A percentile compares a stretch with the other conserved stretches of the same genome.
Conservation (phyloP, 768 basidiomycete species). For the Tricholoma flavovirens region DNA sequence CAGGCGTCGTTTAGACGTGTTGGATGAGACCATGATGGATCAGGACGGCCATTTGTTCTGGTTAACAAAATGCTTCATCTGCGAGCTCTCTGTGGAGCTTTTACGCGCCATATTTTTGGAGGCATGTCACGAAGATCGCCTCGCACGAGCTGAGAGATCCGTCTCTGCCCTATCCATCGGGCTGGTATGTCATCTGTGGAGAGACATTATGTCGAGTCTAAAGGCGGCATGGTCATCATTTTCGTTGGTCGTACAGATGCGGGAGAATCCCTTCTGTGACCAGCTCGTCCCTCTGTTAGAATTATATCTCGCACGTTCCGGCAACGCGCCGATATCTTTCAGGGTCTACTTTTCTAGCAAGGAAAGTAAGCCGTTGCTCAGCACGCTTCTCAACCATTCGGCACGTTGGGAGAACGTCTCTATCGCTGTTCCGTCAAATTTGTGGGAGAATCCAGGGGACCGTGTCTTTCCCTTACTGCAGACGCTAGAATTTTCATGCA, state of each 20-base stretch:
- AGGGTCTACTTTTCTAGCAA: neutral
- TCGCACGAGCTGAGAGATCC: neutral
- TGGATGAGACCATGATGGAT: neutral
- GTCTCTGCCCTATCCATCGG: neutral
- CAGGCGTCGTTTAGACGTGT: neutral
- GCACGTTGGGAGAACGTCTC: neutral
- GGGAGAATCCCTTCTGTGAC: neutral
- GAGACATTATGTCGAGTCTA: neutral
- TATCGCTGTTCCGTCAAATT: neutral
- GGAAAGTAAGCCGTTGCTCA: neutral
- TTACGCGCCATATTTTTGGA: neutral
- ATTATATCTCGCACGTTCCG: neutral
- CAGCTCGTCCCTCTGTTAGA: neutral
- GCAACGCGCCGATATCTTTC: neutral
- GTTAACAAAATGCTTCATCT: neutral
- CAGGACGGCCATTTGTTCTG: neutral
- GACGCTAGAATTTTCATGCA: neutral
- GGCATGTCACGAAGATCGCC: neutral
- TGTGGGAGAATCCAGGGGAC: no score
- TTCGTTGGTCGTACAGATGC: neutral
- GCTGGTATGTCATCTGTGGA: neutral
- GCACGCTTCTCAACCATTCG: neutral
- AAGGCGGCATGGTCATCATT: neutral
- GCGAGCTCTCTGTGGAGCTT: neutral
- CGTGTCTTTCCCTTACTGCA: neutral